Base-by-base conservation (phyloP, 345 rosid species). In the Citrus glauca region DNA sequence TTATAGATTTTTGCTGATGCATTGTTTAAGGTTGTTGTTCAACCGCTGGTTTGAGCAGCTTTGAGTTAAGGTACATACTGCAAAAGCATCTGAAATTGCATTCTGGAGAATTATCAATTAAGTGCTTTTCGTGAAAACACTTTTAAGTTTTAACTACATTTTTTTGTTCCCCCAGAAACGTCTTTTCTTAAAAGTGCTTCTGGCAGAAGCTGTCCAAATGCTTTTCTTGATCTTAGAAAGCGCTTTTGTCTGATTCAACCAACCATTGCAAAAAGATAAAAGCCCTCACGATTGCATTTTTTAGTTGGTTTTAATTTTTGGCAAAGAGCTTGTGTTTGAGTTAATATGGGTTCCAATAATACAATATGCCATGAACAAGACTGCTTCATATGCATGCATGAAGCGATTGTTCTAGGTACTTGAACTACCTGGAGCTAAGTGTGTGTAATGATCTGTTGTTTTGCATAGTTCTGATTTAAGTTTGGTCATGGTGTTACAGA, bases 401-500 rank as follows among this genome's bases (percentile, higher is more conserved):
- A 6, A 42, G 30, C 13, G 56, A 2, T 42, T 69, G 72, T 8
- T 42, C 48, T 48, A 8, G 19, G 57, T 32, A 4, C 22, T 27
- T 48, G 25, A 66, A 70, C 38, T 32, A 22, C 22, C 17, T 27
- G 25, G 38, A 70, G 25, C 73, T 53, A 2, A 17, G 61, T 4
- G 38, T 13, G 4, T 17, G 59, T 19, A 48, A 70, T 27, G 17
- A 4, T 50, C 10, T 28, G 13, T 50, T 30, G 45, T 55, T 22
- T 53, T 69, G 19, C 63, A 81, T 73, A 42, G 28, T 68, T 35
- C 74, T 83, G 64, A 73, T 76, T 72, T 76, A 79, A 35, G 59
- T 28, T 74, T 75, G 69, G 30, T 74, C 68, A 10, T 85, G 69
- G 40, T 25, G 71, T 66, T 83, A 69, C 77, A 96, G 99, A 79